A percentile compares a stretch with the other conserved stretches of the same genome.
phyloP scores from a whole-genome alignment of 345 rosid species.

The Eucalyptus coolabah region DNA sequence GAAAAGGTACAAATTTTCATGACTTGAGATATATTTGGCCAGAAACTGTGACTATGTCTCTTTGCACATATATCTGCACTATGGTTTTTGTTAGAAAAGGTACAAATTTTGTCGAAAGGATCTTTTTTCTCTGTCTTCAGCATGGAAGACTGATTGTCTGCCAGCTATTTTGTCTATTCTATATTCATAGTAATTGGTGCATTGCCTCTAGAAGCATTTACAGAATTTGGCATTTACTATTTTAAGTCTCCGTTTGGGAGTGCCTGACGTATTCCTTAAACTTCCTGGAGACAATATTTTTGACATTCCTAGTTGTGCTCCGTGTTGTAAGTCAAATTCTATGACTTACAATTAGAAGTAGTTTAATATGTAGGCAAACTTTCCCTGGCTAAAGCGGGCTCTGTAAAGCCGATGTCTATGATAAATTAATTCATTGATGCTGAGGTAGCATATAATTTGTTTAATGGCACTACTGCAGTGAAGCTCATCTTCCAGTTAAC shows the following conservation, averaged over 20 bases:
- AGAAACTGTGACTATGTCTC: neutral
- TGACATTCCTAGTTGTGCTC: neutral
- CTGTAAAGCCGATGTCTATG: neutral
- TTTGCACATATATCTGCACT: neutral
- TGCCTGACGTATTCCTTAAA: neutral
- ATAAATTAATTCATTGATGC: neutral
- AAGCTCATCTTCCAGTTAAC: neutral
- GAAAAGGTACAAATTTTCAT: neutral
- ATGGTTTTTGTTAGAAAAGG: neutral
- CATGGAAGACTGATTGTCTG: neutral
- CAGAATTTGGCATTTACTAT: neutral
- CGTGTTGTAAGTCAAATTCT: neutral
- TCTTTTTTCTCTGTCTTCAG: neutral
- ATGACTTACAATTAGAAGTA: neutral
- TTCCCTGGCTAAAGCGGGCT: neutral
- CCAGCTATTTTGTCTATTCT: neutral
- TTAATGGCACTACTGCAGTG: neutral
- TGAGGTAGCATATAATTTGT: neutral
- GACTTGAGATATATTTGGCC: neutral
- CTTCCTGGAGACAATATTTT: neutral
- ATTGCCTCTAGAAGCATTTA: neutral
- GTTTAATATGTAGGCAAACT: neutral
- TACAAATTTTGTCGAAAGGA: neutral
- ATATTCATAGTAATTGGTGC: neutral
- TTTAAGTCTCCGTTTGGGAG: neutral